Base-by-base conservation (phyloP, 805 yeast species). In the Lipomyces sp. region DNA sequence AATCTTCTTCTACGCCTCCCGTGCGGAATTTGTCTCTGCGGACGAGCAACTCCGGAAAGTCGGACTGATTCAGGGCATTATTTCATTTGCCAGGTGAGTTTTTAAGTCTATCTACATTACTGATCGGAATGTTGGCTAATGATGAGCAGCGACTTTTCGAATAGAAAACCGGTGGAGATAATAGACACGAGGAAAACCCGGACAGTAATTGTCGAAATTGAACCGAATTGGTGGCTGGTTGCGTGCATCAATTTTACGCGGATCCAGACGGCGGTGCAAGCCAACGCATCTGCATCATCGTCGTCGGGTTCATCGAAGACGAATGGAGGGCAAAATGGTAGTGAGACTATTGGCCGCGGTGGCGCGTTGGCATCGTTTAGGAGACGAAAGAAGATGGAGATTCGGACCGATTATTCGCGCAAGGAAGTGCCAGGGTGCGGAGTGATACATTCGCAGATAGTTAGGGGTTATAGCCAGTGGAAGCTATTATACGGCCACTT, bases 211-310 rank as follows among this genome's bases (percentile, higher is more conserved):
- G 66, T 66, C 42, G 71, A 68, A 42, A 63, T 68, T 15, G 71
- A 68, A 45, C 71, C 68, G 10, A 60, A 60, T 39, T 68, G 71
- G 71, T 68, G 71, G 71, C 57, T 66, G 30, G 70, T 65, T 10
- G 56, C 64, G 34, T 68, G 71, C 56, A 53, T 68, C 13, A 68
- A 63, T 53, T 63, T 68, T 62, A 68, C 71, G 5, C 54, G 60
- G 3, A 58, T 68, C 33, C 71, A 68, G 24, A 53, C 70, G 6
- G 64, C 63, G 13, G 57, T 62, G 30, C 55, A 57, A 10, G 32
- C 42, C 34, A 30, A 33, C 24, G 54, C 66, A 18, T 59, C 65
- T 2, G 11, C 11, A 3, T 37, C 57, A 32, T 34, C 57, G 2
- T 51, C 57, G 35, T 51, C 57, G 35, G 55, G 13, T 8, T 51